phyloP scores from a whole-genome alignment of 306 rosid species.

The Pachyrhizus erosus region DNA sequence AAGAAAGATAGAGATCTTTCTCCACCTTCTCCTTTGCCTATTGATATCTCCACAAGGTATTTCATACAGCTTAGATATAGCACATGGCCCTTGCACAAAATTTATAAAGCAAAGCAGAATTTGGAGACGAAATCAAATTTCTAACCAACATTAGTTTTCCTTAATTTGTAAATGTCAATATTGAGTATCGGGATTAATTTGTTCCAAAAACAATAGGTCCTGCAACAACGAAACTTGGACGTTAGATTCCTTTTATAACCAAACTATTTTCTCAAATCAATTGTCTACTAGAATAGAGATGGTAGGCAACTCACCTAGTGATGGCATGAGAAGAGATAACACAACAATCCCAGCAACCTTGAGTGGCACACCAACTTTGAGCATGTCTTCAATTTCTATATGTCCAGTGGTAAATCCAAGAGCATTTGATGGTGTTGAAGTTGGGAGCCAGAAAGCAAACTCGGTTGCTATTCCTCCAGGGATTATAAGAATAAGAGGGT shows the following conservation, averaged over 20 bases:
- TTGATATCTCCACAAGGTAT: background rate
- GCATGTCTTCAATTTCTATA: slow-evolving; percentile 73
- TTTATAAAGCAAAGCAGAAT: too few relatives aligned
- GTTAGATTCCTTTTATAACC: slow-evolving; percentile 1
- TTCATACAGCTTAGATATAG: too few relatives aligned
- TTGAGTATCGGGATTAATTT: slow-evolving; percentile 1
- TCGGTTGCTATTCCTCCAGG: slow-evolving; percentile 89
- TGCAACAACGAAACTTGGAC: slow-evolving; percentile 46
- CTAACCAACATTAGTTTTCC: background rate
- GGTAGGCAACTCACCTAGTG: slow-evolving; percentile 63
- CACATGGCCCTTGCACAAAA: too few relatives aligned
- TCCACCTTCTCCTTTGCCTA: background rate
- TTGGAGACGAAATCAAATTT: background rate
- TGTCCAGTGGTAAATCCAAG: slow-evolving; percentile 79
- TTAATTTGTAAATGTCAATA: slow-evolving; percentile 8
- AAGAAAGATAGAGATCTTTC: background rate
- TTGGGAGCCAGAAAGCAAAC: slow-evolving; percentile 78
- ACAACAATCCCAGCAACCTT: slow-evolving; percentile 66
- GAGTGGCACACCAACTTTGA: slow-evolving; percentile 76
- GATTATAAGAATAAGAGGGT: slow-evolving; percentile 76
- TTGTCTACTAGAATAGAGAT: background rate
- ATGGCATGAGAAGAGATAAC: slow-evolving; percentile 75
- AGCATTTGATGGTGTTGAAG: slow-evolving; percentile 79
- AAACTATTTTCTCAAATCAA: background rate
- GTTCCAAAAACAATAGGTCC: slow-evolving; percentile 75